A percentile compares a stretch with the other conserved stretches of the same genome.
These are phyloP conservation scores for Dactylellina sp. DNA, from an alignment of 2,329 filamentous ascomycete genomes.

Conservation along the genomic window DNA sequence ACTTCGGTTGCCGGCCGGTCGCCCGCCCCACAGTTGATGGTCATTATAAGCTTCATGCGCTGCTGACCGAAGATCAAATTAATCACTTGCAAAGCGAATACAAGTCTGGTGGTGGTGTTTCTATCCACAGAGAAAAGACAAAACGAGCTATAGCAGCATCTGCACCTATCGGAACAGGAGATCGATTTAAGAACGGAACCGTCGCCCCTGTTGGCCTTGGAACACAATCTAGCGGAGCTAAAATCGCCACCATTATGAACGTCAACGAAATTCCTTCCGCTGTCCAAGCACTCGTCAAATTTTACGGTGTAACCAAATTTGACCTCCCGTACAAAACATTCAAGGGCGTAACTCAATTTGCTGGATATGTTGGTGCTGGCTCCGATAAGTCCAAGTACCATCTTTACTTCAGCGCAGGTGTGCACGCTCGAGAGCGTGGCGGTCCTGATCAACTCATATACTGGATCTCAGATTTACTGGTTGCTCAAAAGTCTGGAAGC, in stretches of 20 bases:
- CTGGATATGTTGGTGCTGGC: slow-evolving; percentile 65
- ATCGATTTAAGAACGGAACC: slow-evolving; percentile 65
- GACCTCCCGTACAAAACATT: slow-evolving; percentile 66
- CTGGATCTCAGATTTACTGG: slow-evolving; percentile 71
- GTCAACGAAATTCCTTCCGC: slow-evolving; percentile 66
- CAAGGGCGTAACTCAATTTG: slow-evolving; percentile 64
- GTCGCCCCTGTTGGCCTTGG: slow-evolving; percentile 65
- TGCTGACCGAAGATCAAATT: slow-evolving; percentile 29
- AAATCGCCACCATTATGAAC: slow-evolving; percentile 66
- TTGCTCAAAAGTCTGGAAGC: slow-evolving; percentile 67
- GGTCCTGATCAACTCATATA: slow-evolving; percentile 71
- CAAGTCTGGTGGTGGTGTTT: slow-evolving; percentile 6
- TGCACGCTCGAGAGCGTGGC: slow-evolving; percentile 72
- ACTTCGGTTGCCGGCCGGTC: slow-evolving; percentile 17
- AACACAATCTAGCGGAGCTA: slow-evolving; percentile 62
- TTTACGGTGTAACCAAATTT: slow-evolving; percentile 65
- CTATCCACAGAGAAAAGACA: slow-evolving; percentile 7
- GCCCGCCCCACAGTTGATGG: slow-evolving; percentile 19
- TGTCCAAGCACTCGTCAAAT: slow-evolving; percentile 64
- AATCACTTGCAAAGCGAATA: slow-evolving; percentile 27
- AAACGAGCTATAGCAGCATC: slow-evolving; percentile 13
- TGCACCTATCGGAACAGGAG: slow-evolving; percentile 59
- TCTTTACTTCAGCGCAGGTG: slow-evolving; percentile 69
- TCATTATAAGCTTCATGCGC: slow-evolving; percentile 17
- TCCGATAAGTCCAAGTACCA: slow-evolving; percentile 65